These are phyloP conservation scores for Kingdonia uniflora DNA, from an alignment of 164 flowering plant genomes.

Conservation along the genomic window DNA sequence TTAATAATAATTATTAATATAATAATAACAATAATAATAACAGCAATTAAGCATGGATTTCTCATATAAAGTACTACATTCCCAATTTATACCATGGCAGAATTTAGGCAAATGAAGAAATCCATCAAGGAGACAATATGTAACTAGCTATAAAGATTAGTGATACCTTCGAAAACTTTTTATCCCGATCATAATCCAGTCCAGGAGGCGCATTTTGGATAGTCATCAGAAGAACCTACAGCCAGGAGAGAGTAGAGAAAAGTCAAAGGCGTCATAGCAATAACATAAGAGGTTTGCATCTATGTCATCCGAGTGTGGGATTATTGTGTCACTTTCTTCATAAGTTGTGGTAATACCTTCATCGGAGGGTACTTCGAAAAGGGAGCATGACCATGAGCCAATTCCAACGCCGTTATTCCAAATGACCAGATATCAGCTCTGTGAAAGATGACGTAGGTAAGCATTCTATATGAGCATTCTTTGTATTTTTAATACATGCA, in stretches of 20 bases:
- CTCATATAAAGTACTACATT: no score
- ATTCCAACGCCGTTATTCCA: conserved; percentile 53
- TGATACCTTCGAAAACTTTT: conserved; percentile 91
- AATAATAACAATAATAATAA: no score
- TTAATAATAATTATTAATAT: no score
- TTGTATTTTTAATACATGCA: not conserved
- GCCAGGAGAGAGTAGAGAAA: not conserved
- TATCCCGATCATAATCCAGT: conserved; percentile 97
- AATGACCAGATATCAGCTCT: conserved; percentile 66
- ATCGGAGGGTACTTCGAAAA: conserved; percentile 61
- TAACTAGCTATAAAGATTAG: no score
- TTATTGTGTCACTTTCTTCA: no score
- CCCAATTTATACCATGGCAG: no score
- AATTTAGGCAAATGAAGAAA: no score
- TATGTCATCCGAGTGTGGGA: no score
- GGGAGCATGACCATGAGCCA: conserved; percentile 65
- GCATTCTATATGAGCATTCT: not conserved
- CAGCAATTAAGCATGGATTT: no score
- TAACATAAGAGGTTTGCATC: not conserved
- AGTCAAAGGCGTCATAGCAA: not conserved
- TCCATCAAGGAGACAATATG: no score
- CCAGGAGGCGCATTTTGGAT: conserved; percentile 33
- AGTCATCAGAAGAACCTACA: conserved; percentile 44
- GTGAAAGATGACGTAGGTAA: conserved; percentile 4
- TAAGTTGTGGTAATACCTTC: conserved; percentile 26